Evolutionary conservation across 2,329 filamentous ascomycete genomes (phyloP).

Genomic region (Exserohilum rostratum): DNA sequence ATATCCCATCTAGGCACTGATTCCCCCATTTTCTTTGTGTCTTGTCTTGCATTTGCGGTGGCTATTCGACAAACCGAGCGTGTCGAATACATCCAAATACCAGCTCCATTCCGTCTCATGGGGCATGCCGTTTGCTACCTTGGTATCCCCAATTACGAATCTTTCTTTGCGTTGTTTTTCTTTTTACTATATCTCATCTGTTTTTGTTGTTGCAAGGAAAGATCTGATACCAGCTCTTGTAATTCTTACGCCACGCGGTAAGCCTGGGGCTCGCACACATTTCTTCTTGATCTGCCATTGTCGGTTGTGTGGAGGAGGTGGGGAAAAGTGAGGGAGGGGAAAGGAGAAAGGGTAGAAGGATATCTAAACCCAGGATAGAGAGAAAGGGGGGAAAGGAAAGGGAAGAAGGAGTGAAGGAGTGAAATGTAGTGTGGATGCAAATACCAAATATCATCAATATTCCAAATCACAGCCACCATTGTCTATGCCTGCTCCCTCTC

Average conservation of each 20-base stretch:
- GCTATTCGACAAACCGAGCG: conserved; percentile 2
- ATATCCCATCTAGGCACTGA: background rate
- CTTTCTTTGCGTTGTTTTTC: conserved; percentile 4
- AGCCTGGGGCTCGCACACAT: conserved; percentile 14
- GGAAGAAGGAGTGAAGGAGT: too few relatives aligned
- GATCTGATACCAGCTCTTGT: conserved; percentile 17
- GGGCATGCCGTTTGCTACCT: background rate
- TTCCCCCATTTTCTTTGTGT: conserved; percentile 11
- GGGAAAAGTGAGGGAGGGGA: background rate
- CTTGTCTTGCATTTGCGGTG: conserved; percentile 1
- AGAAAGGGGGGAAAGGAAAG: background rate
- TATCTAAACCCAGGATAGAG: too few relatives aligned
- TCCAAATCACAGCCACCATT: background rate
- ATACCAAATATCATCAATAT: background rate
- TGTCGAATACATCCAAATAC: background rate
- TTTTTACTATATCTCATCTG: background rate
- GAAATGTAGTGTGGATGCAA: background rate
- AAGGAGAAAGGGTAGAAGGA: background rate
- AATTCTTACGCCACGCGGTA: conserved; percentile 13
- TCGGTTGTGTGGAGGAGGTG: background rate
- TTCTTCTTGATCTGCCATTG: conserved; percentile 9
- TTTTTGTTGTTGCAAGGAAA: conserved; percentile 4
- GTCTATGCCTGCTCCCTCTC: too few relatives aligned
- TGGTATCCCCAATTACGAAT: background rate
- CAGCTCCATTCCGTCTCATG: background rate